A percentile compares a stretch with the other conserved stretches of the same genome.
Evolutionary conservation across 495 filamentous ascomycete species (phyloP).

Genomic region (Annulohypoxylon maeteangense): DNA sequence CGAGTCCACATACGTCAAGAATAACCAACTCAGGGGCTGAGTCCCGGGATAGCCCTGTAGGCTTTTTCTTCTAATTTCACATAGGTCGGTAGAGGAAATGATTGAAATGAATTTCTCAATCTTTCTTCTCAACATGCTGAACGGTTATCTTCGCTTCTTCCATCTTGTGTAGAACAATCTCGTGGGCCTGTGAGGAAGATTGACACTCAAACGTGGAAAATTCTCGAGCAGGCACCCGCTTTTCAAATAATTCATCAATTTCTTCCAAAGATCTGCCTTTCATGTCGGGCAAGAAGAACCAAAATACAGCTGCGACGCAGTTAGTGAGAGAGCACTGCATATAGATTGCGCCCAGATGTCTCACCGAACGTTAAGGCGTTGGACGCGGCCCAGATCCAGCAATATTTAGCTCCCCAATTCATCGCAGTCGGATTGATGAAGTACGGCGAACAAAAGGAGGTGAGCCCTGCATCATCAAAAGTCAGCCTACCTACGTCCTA

Average conservation of each 20-base stretch:
- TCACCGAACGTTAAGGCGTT: slow-evolving; percentile 44
- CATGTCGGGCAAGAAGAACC: slow-evolving; percentile 46
- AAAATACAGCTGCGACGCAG: slow-evolving; percentile 33
- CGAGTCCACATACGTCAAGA: background rate
- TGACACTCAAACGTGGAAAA: slow-evolving; percentile 41
- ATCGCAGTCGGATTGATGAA: slow-evolving; percentile 55
- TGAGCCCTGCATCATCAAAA: slow-evolving; percentile 44
- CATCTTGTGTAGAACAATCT: slow-evolving; percentile 34
- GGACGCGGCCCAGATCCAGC: slow-evolving; percentile 55
- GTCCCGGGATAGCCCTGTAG: background rate
- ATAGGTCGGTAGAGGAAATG: background rate
- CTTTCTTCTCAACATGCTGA: slow-evolving; percentile 12
- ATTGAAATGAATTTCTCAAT: background rate
- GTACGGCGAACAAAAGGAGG: slow-evolving; percentile 51
- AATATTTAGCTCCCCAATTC: slow-evolving; percentile 55
- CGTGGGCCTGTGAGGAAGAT: slow-evolving; percentile 33
- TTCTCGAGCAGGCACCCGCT: slow-evolving; percentile 30
- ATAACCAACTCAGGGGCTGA: background rate
- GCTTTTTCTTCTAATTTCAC: background rate
- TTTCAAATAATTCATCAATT: slow-evolving; percentile 46
- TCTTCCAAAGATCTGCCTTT: slow-evolving; percentile 45
- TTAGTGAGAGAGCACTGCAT: slow-evolving; percentile 13
- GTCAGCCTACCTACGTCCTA: slow-evolving; percentile 20
- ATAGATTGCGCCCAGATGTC: background rate
- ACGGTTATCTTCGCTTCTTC: slow-evolving; percentile 27